Base-by-base conservation (phyloP, 495 filamentous ascomycete genomes). In the Hypoxylon rickii region DNA sequence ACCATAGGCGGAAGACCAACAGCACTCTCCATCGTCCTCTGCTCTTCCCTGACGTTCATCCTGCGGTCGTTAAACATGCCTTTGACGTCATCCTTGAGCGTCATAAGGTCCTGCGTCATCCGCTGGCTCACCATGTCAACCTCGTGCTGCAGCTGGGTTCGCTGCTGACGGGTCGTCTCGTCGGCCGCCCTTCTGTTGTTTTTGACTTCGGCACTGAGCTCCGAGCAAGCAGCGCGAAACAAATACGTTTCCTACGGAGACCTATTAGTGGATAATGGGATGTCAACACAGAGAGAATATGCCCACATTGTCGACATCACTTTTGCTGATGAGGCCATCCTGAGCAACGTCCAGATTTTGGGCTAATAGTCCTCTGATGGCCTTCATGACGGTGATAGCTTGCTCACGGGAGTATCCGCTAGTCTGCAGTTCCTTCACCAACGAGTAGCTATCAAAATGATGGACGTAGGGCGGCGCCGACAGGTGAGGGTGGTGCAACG, bases 61-160 rank as follows among this genome's bases (percentile, higher is more conserved):
- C 91, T 91, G 17, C 96, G 83, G 64, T 99, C 94, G 64, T 97
- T 92, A 70, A 97, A 96, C 85, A 96, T 88, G 44, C 90, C 92
- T 67, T 90, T 92, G 33, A 97, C 82, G 31, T 92, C 90, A 67
- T 99, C 93, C 69, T 89, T 93, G 48, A 97, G 74, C 10, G 78
- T 83, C 51, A 83, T 72, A 17, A 90, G 78, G 58, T 97, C 92
- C 65, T 95, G 90, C 36, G 83, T 86, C 52, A 96, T 76, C 29
- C 84, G 76, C 73, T 97, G 92, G 41, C 81, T 87, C 39, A 97
- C 67, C 21, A 96, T 91, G 73, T 99, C 94, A n/a, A 88, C 84
- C 68, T 97, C 93, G 64, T 96, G 90, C 73, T 96, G 90, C 58
- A 97, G 70, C 39, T 91, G 85, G 8, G 87, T 88, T 39, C 92